Evolutionary conservation across 768 basidiomycete genomes (phyloP).

Genomic region (Lyophyllum atratum): DNA sequence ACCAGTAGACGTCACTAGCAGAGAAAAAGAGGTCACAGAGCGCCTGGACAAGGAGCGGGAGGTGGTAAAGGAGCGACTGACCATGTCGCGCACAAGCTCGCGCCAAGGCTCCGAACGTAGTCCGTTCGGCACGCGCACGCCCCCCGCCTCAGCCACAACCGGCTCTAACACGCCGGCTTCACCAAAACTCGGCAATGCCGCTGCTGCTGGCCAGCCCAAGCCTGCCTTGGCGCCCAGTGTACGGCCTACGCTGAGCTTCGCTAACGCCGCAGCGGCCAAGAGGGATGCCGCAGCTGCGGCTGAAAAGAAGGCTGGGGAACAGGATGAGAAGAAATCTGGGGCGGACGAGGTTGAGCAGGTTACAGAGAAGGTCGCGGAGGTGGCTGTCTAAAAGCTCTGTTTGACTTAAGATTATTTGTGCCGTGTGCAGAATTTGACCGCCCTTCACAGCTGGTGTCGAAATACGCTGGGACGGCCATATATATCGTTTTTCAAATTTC

Average conservation of each 20-base stretch:
- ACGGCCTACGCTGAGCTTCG: constrained; percentile 79
- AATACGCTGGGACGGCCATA: neutral
- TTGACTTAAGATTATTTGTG: constrained; percentile 10
- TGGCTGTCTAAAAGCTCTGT: constrained; percentile 6
- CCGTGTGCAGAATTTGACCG: constrained; percentile 1
- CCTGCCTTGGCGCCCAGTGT: constrained; percentile 50
- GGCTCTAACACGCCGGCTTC: constrained; percentile 23
- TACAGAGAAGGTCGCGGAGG: constrained; percentile 10
- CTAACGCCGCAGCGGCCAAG: constrained; percentile 75
- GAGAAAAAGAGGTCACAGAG: constrained; percentile 75
- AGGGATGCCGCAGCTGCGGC: constrained; percentile 37
- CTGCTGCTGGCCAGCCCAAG: constrained; percentile 30
- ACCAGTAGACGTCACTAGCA: constrained; percentile 80
- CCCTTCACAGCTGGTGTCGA: neutral
- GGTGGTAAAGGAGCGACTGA: constrained; percentile 51
- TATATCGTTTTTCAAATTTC: neutral
- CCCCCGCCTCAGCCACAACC: constrained; percentile 29
- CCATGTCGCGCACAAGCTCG: constrained; percentile 56
- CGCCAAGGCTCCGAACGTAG: constrained; percentile 52
- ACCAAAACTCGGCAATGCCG: constrained; percentile 23
- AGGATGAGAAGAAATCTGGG: constrained; percentile 13
- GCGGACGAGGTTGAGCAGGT: constrained; percentile 23
- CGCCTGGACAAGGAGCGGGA: constrained; percentile 70
- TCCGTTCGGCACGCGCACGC: constrained; percentile 30
- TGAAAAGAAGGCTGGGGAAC: constrained; percentile 14